Percentiles rank a stretch among this genome's conserved stretches.
Evolutionary conservation across 1,284 basidiomycete genomes (phyloP).

Genomic region (Takashimella koratensis): DNA sequence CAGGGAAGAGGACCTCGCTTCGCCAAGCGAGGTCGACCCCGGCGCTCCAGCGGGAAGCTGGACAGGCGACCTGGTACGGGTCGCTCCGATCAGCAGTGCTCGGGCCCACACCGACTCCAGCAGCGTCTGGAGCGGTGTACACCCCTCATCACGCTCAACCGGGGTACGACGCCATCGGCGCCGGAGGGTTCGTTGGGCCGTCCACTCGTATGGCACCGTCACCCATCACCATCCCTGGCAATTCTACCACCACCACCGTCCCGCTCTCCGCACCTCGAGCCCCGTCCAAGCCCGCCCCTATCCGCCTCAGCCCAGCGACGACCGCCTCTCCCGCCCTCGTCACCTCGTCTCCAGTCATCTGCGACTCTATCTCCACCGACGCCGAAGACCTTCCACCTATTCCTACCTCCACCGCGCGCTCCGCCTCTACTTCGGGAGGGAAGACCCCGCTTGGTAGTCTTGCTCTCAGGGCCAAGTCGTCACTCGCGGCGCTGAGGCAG

Average conservation of each 20-base stretch:
- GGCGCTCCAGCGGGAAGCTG: slow-evolving; percentile 12
- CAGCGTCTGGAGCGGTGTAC: too few species aligned
- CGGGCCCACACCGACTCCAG: too few species aligned
- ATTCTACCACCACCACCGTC: neutral
- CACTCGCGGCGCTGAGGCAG: slow-evolving; percentile 31
- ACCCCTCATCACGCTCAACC: slow-evolving; percentile 2
- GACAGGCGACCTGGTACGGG: slow-evolving; percentile 21
- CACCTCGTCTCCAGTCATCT: slow-evolving; percentile 34
- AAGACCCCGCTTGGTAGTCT: slow-evolving; percentile 16
- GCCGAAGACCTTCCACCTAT: slow-evolving; percentile 46
- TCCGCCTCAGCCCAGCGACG: slow-evolving; percentile 24
- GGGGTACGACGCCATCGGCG: neutral
- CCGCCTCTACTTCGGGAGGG: neutral
- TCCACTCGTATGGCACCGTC: neutral
- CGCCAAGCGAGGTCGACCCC: slow-evolving; percentile 27
- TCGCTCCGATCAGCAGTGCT: slow-evolving; percentile 21
- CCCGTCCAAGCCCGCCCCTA: slow-evolving; percentile 8
- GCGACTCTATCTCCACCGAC: slow-evolving; percentile 41
- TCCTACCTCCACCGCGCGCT: slow-evolving; percentile 14
- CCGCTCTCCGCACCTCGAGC: neutral
- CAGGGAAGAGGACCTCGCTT: neutral
- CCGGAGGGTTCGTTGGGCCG: neutral
- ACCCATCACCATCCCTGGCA: slow-evolving; percentile 1
- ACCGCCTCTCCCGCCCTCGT: slow-evolving; percentile 36
- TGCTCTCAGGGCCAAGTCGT: slow-evolving; percentile 30